These are phyloP conservation scores for Trichosporon inkin DNA, from an alignment of 1,284 basidiomycete species.

Conservation along the genomic window DNA sequence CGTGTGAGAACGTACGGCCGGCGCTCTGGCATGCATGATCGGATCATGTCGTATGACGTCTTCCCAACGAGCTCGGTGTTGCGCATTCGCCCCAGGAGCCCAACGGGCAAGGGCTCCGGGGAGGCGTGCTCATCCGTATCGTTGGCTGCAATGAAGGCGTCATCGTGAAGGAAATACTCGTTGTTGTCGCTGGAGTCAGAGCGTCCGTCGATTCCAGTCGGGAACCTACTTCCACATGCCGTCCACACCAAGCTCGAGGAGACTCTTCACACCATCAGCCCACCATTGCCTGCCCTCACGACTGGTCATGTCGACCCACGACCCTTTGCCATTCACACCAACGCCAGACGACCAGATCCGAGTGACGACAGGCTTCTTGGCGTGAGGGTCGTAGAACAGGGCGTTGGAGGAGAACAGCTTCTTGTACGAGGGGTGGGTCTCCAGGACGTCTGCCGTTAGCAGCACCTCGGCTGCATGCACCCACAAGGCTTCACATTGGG, in stretches of 20 bases:
- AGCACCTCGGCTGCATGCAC: not conserved
- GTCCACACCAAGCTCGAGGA: constrained; percentile 50
- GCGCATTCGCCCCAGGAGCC: constrained; percentile 49
- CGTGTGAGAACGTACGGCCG: constrained; percentile 51
- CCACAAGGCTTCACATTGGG: constrained; percentile 52
- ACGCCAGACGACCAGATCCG: constrained; percentile 51
- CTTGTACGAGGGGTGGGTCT: constrained; percentile 46
- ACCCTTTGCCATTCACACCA: constrained; percentile 47
- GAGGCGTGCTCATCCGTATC: constrained; percentile 25
- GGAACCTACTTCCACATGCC: constrained; percentile 50
- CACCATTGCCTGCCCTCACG: constrained; percentile 50
- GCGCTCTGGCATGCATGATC: constrained; percentile 35
- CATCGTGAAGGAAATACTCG: constrained; percentile 51
- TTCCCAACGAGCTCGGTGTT: constrained; percentile 51
- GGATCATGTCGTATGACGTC: constrained; percentile 44
- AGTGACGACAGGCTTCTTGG: constrained; percentile 43
- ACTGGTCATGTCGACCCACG: constrained; percentile 52
- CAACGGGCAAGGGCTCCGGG: constrained; percentile 33
- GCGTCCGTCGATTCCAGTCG: not conserved
- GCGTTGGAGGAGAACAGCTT: constrained; percentile 41
- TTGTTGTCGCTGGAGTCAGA: constrained; percentile 49
- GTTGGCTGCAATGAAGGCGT: constrained; percentile 39
- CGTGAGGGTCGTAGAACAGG: constrained; percentile 44
- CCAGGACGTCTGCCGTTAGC: constrained; percentile 30
- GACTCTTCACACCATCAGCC: constrained; percentile 45